These are phyloP conservation scores for Mallotus nudiflorus DNA, from an alignment of 345 rosid genomes.

Conservation along the genomic window DNA sequence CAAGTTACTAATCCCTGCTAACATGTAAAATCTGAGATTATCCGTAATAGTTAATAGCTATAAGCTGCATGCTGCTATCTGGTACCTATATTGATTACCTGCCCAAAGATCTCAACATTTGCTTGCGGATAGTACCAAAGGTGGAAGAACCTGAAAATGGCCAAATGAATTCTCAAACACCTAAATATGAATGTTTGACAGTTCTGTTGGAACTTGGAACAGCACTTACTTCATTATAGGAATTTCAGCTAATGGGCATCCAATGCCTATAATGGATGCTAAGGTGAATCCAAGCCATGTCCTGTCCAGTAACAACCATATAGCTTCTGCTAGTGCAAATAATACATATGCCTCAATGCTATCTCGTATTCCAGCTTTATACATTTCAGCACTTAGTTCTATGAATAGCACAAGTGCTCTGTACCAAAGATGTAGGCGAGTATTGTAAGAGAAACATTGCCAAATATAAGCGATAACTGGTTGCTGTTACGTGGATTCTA, in stretches of 20 bases:
- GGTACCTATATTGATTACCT: constrained; percentile 41
- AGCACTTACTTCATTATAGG: constrained; percentile 80
- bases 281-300: constrained; percentile 71
- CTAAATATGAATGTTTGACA: neutral
- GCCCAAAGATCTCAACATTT: constrained; percentile 65
- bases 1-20: constrained; percentile 74
- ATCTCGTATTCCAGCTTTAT: constrained; percentile 66
- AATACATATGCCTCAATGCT: constrained; percentile 70
- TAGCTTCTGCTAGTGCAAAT: constrained; percentile 67
- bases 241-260: constrained; percentile 77
- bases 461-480: no score
- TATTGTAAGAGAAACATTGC: neutral
- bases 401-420: constrained; percentile 62
- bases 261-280: constrained; percentile 62
- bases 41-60: neutral
- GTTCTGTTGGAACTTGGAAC: neutral
- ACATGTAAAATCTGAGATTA: neutral
- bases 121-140: constrained; percentile 76
- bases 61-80: neutral
- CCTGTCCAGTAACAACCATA: constrained; percentile 71
- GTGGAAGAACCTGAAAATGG: constrained; percentile 54
- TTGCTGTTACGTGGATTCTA: neutral
- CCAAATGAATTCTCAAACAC: neutral
- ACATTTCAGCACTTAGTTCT: constrained; percentile 77
- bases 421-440: constrained; percentile 7